phyloP scores from a whole-genome alignment of 139 green algal species.

The Chlorella sp. region DNA sequence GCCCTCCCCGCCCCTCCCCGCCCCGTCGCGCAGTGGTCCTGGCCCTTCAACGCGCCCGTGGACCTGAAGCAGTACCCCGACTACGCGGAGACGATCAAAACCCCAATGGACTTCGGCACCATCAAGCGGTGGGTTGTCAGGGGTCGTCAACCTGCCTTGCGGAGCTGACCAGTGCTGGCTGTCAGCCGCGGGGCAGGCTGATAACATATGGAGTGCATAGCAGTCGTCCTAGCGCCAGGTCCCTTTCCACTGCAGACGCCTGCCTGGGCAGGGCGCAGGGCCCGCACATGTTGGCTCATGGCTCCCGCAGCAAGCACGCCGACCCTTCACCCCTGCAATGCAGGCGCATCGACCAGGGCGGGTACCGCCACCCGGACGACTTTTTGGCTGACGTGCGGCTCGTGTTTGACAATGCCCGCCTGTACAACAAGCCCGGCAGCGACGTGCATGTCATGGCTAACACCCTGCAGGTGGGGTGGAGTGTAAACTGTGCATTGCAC shows the following conservation, averaged over 20 bases:
- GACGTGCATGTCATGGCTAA: constrained; percentile 91
- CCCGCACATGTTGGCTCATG: too few species aligned
- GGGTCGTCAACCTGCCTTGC: too few species aligned
- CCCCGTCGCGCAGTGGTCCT: constrained; percentile 63
- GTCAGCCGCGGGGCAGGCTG: too few species aligned
- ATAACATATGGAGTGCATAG: too few species aligned
- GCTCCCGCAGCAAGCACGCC: too few species aligned
- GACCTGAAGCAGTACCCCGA: constrained; percentile 76
- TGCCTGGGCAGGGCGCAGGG: too few species aligned
- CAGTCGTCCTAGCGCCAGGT: too few species aligned
- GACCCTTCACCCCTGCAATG: too few species aligned
- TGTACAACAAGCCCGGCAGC: constrained; percentile 82
- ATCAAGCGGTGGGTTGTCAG: constrained; percentile 67
- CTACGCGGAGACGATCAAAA: constrained; percentile 73
- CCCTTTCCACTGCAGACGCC: too few species aligned
- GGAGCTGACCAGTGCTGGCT: too few species aligned
- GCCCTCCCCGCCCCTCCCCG: neutral
- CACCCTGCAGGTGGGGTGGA: constrained; percentile 72
- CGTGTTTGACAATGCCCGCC: constrained; percentile 87
- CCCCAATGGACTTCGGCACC: constrained; percentile 86
- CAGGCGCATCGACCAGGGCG: too few species aligned
- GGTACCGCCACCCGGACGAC: constrained; percentile 74
- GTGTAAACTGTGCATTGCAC: too few species aligned
- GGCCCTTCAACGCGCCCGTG: constrained; percentile 87
- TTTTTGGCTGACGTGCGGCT: constrained; percentile 55